Conservation (phyloP, 805 yeast species). For the Candida golubevii region DNA sequence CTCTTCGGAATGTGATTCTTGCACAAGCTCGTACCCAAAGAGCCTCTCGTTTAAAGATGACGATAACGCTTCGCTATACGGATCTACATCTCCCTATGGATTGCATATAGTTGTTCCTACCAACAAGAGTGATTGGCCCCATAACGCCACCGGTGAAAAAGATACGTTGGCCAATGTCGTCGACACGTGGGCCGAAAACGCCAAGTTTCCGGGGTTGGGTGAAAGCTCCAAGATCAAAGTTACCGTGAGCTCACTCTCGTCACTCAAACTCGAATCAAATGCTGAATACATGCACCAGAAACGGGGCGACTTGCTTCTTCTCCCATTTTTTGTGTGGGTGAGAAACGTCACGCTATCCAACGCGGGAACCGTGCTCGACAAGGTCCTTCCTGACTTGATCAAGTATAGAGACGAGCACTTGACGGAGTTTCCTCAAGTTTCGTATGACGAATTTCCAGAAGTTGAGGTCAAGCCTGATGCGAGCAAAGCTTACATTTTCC, state of each 20-base stretch:
- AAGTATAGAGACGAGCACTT: constrained; percentile 15
- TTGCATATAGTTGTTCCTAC: constrained; percentile 79
- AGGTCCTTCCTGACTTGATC: constrained; percentile 40
- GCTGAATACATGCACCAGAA: constrained; percentile 39
- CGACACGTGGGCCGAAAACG: constrained; percentile 30
- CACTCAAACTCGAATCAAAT: constrained; percentile 39
- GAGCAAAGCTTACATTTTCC: constrained; percentile 49
- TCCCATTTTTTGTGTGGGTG: constrained; percentile 76
- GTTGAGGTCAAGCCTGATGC: constrained; percentile 28
- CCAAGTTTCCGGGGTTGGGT: constrained; percentile 19
- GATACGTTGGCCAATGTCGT: constrained; percentile 46
- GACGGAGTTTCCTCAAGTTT: constrained; percentile 7
- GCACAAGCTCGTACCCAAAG: constrained; percentile 51
- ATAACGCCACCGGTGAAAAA: constrained; percentile 52
- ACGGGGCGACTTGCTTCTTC: constrained; percentile 56
- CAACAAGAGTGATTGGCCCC: constrained; percentile 81
- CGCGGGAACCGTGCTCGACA: constrained; percentile 41
- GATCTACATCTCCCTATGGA: constrained; percentile 64
- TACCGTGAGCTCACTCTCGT: constrained; percentile 51
- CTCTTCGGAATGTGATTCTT: constrained; percentile 49
- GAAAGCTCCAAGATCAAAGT: constrained; percentile 38
- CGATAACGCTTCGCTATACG: constrained; percentile 51
- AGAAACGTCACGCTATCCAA: constrained; percentile 43
- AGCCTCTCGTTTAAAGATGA: constrained; percentile 41
- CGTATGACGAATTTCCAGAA: constrained; percentile 20